phyloP scores from a whole-genome alignment of 2,329 filamentous ascomycete genomes.

The Hymenoscyphus infarciens region DNA sequence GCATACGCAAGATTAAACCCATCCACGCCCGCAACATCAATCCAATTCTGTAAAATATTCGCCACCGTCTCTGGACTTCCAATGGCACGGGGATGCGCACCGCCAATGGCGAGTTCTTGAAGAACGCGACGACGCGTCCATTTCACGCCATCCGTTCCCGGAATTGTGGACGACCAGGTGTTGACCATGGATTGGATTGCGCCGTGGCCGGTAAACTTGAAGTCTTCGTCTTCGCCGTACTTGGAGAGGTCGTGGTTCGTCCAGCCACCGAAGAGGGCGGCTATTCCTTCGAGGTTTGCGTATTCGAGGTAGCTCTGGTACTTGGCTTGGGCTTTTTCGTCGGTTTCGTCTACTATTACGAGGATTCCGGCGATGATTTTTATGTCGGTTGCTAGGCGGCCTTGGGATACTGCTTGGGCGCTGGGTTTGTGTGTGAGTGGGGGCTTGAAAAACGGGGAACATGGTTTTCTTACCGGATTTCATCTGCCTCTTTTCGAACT shows the following conservation, averaged over 20 bases:
- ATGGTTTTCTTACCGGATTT: conserved; percentile 35
- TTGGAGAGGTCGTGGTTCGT: conserved; percentile 57
- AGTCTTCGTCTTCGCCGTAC: conserved; percentile 19
- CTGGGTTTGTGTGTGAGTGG: too few relatives aligned
- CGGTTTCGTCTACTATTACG: conserved; percentile 59
- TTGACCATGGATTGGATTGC: conserved; percentile 38
- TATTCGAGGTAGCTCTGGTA: conserved; percentile 57
- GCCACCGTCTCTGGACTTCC: conserved; percentile 13
- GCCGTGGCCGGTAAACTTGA: conserved; percentile 41
- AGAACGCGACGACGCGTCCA: conserved; percentile 64
- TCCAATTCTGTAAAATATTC: conserved; percentile 18
- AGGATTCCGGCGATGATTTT: conserved; percentile 16
- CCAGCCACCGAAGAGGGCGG: conserved; percentile 71
- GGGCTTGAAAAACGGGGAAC: too few relatives aligned
- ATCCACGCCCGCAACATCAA: conserved; percentile 16
- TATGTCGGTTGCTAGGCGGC: conserved; percentile 49
- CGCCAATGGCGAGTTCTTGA: conserved; percentile 12
- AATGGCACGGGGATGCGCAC: neutral
- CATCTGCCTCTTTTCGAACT: conserved; percentile 45
- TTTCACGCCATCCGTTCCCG: conserved; percentile 50
- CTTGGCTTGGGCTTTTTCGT: conserved; percentile 62
- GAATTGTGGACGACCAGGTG: conserved; percentile 51
- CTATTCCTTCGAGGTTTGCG: conserved; percentile 59
- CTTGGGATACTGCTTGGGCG: conserved; percentile 37
- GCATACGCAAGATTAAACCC: conserved; percentile 40